Evolutionary conservation across 2,329 filamentous ascomycete species (phyloP).

Genomic region (Trichoderma sp.): DNA sequence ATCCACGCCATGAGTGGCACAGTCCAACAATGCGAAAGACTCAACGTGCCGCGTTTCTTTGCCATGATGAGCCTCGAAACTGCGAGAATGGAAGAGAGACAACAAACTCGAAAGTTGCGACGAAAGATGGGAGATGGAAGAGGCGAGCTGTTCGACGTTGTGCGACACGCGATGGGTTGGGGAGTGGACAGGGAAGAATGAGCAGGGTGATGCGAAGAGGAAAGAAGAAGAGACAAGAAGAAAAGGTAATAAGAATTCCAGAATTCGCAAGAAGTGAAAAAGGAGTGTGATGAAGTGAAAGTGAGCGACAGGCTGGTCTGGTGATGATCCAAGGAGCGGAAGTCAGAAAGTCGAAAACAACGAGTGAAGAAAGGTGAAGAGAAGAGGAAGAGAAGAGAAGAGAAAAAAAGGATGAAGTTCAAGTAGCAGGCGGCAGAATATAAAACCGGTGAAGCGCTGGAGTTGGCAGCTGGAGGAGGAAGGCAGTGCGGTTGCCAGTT

Average conservation of each 20-base stretch:
- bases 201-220: slow-evolving; percentile 1
- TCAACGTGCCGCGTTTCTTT: slow-evolving; percentile 4
- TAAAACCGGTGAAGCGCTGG: slow-evolving; percentile 16
- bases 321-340: slow-evolving; percentile 29
- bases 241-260: slow-evolving; percentile 9
- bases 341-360: slow-evolving; percentile 30
- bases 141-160: background rate
- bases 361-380: slow-evolving; percentile 28
- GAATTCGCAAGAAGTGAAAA: slow-evolving; percentile 27
- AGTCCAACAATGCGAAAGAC: background rate
- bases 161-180: background rate
- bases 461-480: slow-evolving; percentile 12
- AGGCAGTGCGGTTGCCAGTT: background rate
- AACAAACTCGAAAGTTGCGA: slow-evolving; percentile 6
- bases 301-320: slow-evolving; percentile 23
- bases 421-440: slow-evolving; percentile 25
- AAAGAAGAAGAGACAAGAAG: slow-evolving; percentile 1
- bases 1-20: slow-evolving; percentile 30
- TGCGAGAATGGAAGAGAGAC: background rate
- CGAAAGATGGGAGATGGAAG: background rate
- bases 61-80: slow-evolving; percentile 31
- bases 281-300: slow-evolving; percentile 13
- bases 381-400: slow-evolving; percentile 17
- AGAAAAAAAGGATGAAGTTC: slow-evolving; percentile 1
- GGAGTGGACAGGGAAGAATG: background rate